Evolutionary conservation across 192 early-diverging fungal genomes (phyloP), one percentile per base, ranked within the genome.

Genomic region (Entomortierella lignicola): DNA sequence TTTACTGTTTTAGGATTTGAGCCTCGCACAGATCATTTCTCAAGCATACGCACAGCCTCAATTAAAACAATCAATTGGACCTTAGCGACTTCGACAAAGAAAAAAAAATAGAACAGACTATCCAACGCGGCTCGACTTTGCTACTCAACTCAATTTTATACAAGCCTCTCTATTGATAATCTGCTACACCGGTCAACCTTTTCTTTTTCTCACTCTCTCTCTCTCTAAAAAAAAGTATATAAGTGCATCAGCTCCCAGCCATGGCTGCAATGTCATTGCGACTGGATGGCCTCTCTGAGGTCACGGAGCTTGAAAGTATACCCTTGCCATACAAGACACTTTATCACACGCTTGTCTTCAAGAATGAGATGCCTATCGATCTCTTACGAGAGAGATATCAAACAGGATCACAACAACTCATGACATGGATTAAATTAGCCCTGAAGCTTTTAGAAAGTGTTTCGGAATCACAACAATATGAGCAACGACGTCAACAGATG

Each of bases 281-380:
- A 52, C 58, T 79, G 8, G 75, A 79, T 41, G 75, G 75, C 31
- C 75, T 79, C 29, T 69, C 68, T 17, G 75, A 79, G 63, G 62
- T 79, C 27, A 66, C 62, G 25, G 75, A 79, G 51, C 67, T 79
- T 41, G 75, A 79, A 26, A 55, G 48, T 55, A 65, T 79, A 70
- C 75, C 75, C 37, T 39, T 79, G 52, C 75, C 75, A 17, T 79
- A 79, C 51, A 70, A 79, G 63, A 65, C 63, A 10, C 56, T 79
- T 1, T 79, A 79, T 30, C 75, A 79, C 60, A 70, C 75, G 55
- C 57, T 79, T 18, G 62, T 79, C 67, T 34, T 79, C 32, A 79
- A 66, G 48, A 66, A 69, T 50, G 75, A 79, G n/a, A 79, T 79
- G 75, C 75, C 75, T 2, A 63, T 79, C 51, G 68, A 70, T 41